phyloP scores from a whole-genome alignment of 73 alveolate genomes.

The Blepharisma japonicum region DNA sequence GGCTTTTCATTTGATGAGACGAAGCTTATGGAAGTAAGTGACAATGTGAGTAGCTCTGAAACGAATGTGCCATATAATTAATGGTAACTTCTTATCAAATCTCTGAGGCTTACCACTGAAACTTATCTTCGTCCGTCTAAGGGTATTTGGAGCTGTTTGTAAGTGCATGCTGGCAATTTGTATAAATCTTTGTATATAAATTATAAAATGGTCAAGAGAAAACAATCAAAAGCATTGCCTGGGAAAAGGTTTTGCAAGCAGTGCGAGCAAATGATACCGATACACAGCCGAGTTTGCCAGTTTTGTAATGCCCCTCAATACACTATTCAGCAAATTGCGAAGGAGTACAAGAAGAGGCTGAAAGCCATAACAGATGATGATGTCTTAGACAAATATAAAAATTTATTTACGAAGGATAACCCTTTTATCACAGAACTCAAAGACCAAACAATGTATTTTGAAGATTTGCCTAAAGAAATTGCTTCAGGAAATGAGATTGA shows the following conservation, averaged over 20 bases:
- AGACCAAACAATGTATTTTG: too few species aligned
- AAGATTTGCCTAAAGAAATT: too few species aligned
- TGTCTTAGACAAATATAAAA: background rate
- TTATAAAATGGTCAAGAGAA: constrained; percentile 11
- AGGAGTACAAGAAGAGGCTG: constrained; percentile 13
- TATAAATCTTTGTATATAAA: too few species aligned
- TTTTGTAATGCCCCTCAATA: constrained; percentile 26
- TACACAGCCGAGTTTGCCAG: constrained; percentile 24
- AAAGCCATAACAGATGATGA: background rate
- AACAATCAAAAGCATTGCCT: background rate
- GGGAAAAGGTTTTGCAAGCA: constrained; percentile 20
- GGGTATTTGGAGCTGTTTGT: too few species aligned
- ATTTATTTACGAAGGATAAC: background rate
- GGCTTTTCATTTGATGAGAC: constrained; percentile 1
- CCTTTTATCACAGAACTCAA: background rate
- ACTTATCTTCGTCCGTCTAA: too few species aligned
- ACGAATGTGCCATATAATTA: too few species aligned
- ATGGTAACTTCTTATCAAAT: too few species aligned
- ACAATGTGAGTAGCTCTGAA: background rate
- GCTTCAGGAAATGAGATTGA: too few species aligned
- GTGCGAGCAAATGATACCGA: background rate
- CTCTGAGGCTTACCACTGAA: too few species aligned
- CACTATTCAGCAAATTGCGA: constrained; percentile 15
- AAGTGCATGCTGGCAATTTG: too few species aligned
- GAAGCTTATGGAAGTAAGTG: background rate